Evolutionary conservation across 345 rosid genomes (phyloP), one percentile per base, ranked within the genome.

Genomic region (Bruguiera gymnorhiza): DNA sequence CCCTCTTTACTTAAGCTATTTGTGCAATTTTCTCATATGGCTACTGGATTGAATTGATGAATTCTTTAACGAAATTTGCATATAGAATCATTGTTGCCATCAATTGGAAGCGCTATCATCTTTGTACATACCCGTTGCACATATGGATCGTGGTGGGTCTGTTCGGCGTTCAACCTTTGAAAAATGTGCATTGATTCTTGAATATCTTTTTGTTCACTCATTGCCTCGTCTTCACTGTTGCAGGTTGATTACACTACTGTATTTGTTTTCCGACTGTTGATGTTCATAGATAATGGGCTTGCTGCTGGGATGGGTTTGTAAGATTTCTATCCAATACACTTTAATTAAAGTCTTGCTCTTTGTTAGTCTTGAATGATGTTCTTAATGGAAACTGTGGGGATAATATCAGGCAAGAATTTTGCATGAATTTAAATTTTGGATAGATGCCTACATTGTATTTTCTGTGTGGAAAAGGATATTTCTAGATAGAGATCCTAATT

Each of bases 301-400:
- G 90, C 95, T 68, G 83, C 96, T 73, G 97, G 97, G 74, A 90
- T 96, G 94, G 99, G 99, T 78, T 88, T 96, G 99, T 96, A 87
- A 81, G 97, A 70, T 64, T 69, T 70, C 63, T 53, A 62, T 60
- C 63, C 48, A 26, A 23, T 34, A 20, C 39, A 31, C 62, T 23
- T 9, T 26, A 23, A 16, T 36, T 21, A 21, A 30, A 27, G 34
- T n/a, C 24, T 34, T 24, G 27, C 23, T 57, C 19, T 37, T 32
- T 0, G 7, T 21, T 15, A 24, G 27, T 51, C 60, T 66, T 16
- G 63, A 58, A 2, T 34, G 24, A 8, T 55, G 3, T 8, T 26
- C 29, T 55, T 23, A 43, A 43, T 15, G 50, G 15, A 43, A 43
- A 13, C 50, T 43, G 16, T 13, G 50, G 50, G 5, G 5, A 43